Evolutionary conservation across 306 rosid genomes (phyloP).

Genomic region (Herpetospermum pedunculosum): DNA sequence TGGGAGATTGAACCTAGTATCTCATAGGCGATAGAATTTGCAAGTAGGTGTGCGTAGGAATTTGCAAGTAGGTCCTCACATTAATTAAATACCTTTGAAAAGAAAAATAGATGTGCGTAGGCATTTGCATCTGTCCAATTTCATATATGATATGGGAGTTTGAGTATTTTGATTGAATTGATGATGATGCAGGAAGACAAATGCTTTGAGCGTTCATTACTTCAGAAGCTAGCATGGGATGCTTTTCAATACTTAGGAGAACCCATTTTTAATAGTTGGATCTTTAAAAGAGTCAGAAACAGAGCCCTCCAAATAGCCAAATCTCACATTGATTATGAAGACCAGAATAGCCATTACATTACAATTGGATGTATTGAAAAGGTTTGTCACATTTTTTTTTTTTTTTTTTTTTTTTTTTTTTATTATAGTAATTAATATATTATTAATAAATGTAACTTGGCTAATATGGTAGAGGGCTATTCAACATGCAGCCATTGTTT

Average conservation of each 20-base stretch:
- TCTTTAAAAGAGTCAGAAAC: conserved; percentile 23
- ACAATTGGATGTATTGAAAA: conserved; percentile 32
- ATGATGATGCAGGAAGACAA: conserved; percentile 16
- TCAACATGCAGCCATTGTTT: conserved; percentile 10
- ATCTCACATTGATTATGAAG: conserved; percentile 25
- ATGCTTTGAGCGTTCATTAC: conserved; percentile 17
- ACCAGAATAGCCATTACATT: conserved; percentile 24
- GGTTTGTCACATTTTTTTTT: neutral
- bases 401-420: neutral
- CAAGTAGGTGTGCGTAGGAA: no score
- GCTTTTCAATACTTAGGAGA: conserved; percentile 13
- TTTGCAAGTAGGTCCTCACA: no score
- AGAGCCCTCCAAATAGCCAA: conserved; percentile 14
- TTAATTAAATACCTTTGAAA: no score
- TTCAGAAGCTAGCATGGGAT: conserved; percentile 26
- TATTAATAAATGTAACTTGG: neutral
- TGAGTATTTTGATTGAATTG: no score
- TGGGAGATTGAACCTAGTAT: no score
- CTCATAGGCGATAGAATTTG: no score
- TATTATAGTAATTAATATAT: neutral
- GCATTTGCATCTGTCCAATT: no score
- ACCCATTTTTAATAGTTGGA: conserved; percentile 19
- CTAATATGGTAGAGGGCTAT: neutral
- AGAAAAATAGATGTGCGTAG: no score
- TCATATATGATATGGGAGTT: no score